Base-by-base conservation (phyloP, 2,329 filamentous ascomycete species). In the Cytospora piceicola region DNA sequence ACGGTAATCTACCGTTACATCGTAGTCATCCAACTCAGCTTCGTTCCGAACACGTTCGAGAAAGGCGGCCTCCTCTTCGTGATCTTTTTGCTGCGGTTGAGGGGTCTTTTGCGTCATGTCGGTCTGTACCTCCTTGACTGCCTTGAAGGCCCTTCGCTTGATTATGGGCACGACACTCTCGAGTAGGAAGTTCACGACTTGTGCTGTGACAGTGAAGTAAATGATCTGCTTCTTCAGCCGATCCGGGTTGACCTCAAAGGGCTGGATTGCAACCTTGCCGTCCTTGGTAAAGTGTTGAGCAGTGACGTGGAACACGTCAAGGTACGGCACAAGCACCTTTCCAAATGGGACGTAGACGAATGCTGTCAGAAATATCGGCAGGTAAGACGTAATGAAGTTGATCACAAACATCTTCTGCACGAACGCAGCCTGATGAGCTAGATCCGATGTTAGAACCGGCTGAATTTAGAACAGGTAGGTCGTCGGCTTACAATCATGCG, bases 311-410 rank as follows among this genome's bases (percentile, higher is more conserved):
- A 96, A 94, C 65, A 97, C 80, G 71, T 96, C 89, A 5, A 99
- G 86, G 74, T 96, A 91, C 0, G 95, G 94, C 0, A 95, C 88
- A 14, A 99, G 86, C 55, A 93, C 78, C 67, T 88, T 87, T 17
- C 92, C 94, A 72, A 98, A 98, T 0, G 94, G 94, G 24, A 97
- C 92, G 73, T 97, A 98, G 69, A 97, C 88, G 71, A 97, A 98
- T 0, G 94, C 92, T 0, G 94, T 97, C 22, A 98, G 85, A 74
- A 96, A 89, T n/a, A 96, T 89, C 0, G 93, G 91, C 61, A 96
- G 88, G 75, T 97, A 98, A 0, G 94, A 96, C 7, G 93, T 96
- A 78, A 98, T 94, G 78, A 97, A 97, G 80, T 97, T 96, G 73
- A 98, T 86, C 17, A 98, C 88, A 73, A 99, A 98, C 39, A 96